phyloP scores from a whole-genome alignment of 176 grass and related monocot species.

The Musa itinerans region DNA sequence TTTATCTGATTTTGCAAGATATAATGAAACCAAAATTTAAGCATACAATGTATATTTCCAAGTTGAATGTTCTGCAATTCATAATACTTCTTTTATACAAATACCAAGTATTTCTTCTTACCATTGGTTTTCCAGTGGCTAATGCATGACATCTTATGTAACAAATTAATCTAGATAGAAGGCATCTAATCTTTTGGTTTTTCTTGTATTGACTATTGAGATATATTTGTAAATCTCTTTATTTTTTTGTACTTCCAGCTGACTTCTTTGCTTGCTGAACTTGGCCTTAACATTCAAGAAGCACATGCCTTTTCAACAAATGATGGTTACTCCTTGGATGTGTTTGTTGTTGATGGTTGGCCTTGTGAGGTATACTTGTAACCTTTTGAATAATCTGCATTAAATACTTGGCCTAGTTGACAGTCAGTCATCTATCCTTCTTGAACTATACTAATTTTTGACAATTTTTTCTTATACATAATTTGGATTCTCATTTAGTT shows the following conservation, averaged over 20 bases:
- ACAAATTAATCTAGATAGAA: background rate
- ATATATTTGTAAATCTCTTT: background rate
- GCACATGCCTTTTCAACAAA: conserved; percentile 95
- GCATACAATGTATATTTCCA: background rate
- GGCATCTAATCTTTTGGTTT: background rate
- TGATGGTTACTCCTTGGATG: conserved; percentile 88
- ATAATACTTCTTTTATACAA: background rate
- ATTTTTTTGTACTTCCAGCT: conserved; percentile 41
- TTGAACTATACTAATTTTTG: background rate
- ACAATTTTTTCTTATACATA: no score
- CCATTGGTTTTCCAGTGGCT: background rate
- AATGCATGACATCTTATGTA: background rate
- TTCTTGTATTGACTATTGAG: background rate
- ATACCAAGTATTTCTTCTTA: background rate
- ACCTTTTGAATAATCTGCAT: background rate
- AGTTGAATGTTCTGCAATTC: background rate
- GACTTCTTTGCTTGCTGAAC: conserved; percentile 73
- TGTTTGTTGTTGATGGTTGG: conserved; percentile 97
- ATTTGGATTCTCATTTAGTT: no score
- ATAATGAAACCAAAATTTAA: background rate
- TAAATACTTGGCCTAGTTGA: background rate
- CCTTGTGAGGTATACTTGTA: conserved; percentile 50
- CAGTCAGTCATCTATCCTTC: background rate
- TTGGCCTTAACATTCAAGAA: conserved; percentile 96
- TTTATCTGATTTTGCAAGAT: background rate